Percentiles rank a stretch among this genome's conserved stretches.
These are phyloP conservation scores for Metschnikowia amazonensis DNA, from an alignment of 805 yeast genomes.

Conservation along the genomic window DNA sequence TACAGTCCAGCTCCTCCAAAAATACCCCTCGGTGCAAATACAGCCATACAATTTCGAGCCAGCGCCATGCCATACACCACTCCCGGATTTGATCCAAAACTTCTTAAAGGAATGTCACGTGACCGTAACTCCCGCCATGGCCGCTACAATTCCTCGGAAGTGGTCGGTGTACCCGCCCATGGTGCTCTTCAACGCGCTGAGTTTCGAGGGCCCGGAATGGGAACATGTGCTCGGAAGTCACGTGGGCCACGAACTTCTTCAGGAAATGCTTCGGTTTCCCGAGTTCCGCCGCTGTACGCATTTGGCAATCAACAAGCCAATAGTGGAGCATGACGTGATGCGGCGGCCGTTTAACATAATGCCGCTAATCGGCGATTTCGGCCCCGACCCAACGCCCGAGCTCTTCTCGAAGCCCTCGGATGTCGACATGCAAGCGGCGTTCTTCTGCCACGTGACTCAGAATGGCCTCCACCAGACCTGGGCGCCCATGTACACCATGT, in stretches of 20 bases:
- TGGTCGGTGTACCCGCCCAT: conserved; percentile 68
- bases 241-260: conserved; percentile 17
- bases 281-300: conserved; percentile 41
- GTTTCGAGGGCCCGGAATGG: conserved; percentile 44
- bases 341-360: conserved; percentile 61
- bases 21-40: not conserved
- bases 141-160: conserved; percentile 41
- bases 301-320: conserved; percentile 70
- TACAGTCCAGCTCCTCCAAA: not conserved
- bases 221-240: not conserved
- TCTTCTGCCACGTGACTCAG: conserved; percentile 71
- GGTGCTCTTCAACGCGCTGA: conserved; percentile 50
- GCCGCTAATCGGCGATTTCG: conserved; percentile 67
- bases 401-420: conserved; percentile 18
- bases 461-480: conserved; percentile 75
- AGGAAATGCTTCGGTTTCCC: conserved; percentile 3
- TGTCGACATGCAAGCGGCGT: conserved; percentile 47
- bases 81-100: not conserved
- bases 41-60: not conserved
- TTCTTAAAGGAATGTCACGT: not conserved
- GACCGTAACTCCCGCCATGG: not conserved
- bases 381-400: conserved; percentile 34
- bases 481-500: conserved; percentile 87
- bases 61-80: not conserved
- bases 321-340: conserved; percentile 49